Evolutionary conservation across 495 filamentous ascomycete species (phyloP).

Genomic region (Halenospora varia): DNA sequence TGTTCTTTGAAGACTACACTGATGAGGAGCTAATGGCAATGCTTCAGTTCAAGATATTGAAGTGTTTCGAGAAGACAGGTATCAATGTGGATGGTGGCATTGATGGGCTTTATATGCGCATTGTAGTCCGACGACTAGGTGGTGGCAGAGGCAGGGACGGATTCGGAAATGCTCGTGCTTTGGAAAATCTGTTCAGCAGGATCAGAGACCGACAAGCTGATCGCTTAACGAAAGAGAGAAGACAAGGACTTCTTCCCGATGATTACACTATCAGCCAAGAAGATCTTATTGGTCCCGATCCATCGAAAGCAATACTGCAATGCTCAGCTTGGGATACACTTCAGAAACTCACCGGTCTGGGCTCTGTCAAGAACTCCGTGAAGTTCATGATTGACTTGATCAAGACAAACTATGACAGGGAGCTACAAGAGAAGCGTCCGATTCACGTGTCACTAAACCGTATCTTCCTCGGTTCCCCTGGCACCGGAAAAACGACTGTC

Average conservation of each 20-base stretch:
- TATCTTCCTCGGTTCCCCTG: conserved; percentile 68
- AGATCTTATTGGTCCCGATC: conserved; percentile 65
- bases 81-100: conserved; percentile 60
- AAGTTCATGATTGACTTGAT: conserved; percentile 53
- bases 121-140: conserved; percentile 59
- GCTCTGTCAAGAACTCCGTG: conserved; percentile 59
- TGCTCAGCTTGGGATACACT: conserved; percentile 57
- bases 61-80: conserved; percentile 1
- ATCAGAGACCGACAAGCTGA: conserved; percentile 56
- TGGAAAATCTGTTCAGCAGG: conserved; percentile 55
- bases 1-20: conserved; percentile 67
- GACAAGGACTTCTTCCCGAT: conserved; percentile 33
- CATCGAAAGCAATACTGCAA: conserved; percentile 42
- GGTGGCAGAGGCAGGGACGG: conserved; percentile 58
- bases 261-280: conserved; percentile 51
- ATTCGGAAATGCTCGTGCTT: conserved; percentile 68
- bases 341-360: conserved; percentile 55
- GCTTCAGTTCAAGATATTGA: conserved; percentile 27
- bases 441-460: conserved; percentile 61
- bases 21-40: conserved; percentile 61
- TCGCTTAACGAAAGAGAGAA: conserved; percentile 39
- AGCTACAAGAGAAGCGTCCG: conserved; percentile 52
- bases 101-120: conserved; percentile 60
- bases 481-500: conserved; percentile 74
- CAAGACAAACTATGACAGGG: conserved; percentile 56